Percentiles rank a stretch among this genome's conserved stretches.
phyloP scores from a whole-genome alignment of 129 eudicot genomes.

The Dittrichia graveolens region DNA sequence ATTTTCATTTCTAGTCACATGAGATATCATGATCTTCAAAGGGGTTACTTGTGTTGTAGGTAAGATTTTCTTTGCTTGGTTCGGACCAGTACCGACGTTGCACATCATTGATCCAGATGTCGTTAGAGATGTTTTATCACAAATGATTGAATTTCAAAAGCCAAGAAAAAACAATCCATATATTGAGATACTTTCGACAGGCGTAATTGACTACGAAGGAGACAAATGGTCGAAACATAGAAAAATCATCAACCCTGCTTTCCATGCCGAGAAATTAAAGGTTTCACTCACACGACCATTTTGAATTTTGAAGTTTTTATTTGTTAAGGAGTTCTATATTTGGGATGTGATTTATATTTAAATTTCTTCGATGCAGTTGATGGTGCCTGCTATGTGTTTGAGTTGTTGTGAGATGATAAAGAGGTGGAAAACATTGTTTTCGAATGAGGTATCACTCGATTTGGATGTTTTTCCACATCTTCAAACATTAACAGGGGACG shows the following conservation, averaged over 20 bases:
- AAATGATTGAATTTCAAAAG: constrained; percentile 35
- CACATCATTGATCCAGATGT: constrained; percentile 27
- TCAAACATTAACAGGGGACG: constrained; percentile 51
- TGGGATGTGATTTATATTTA: background rate
- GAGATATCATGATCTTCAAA: background rate
- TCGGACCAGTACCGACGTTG: constrained; percentile 31
- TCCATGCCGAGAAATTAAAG: constrained; percentile 46
- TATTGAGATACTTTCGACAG: constrained; percentile 27
- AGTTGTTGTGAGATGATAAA: constrained; percentile 40
- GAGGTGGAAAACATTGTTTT: constrained; percentile 28
- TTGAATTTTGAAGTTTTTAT: constrained; percentile 13
- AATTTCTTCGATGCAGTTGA: constrained; percentile 16
- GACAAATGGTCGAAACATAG: constrained; percentile 56
- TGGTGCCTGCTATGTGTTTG: constrained; percentile 42
- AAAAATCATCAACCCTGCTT: constrained; percentile 50
- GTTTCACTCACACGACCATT: constrained; percentile 15
- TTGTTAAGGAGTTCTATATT: background rate
- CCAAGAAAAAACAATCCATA: constrained; percentile 30
- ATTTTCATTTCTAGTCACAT: background rate
- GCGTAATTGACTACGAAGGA: constrained; percentile 38
- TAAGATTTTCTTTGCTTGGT: constrained; percentile 37
- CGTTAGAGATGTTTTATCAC: constrained; percentile 27
- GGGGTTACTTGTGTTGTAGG: constrained; percentile 28
- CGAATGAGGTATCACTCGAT: constrained; percentile 15
- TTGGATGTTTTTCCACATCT: constrained; percentile 36